Base-by-base conservation (phyloP, 2,329 filamentous ascomycete species). In the Calonectria honghensis region DNA sequence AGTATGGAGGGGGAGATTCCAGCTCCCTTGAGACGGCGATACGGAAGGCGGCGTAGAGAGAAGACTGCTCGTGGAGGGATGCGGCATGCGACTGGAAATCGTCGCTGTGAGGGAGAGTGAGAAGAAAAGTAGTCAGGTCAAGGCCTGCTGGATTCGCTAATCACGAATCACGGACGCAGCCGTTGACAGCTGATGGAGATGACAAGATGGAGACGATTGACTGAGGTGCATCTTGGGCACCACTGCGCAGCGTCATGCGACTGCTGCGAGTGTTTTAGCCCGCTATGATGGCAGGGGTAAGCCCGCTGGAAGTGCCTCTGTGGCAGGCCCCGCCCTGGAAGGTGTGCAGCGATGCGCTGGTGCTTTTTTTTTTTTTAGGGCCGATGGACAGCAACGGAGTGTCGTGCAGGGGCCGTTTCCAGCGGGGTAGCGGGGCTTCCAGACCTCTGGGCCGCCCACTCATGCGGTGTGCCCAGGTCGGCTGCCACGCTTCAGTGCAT, bases 91-190 rank as follows among this genome's bases (percentile, higher is more conserved):
- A 48, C 14, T 31, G n/a, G 37, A 35, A 41, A 37, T 20, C 39
- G 31, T 39, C 5, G 54, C 24, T 6, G 41, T 59, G 7, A 41
- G 20, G 20, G 18, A 52, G 50, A 73, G 35, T 35, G 27, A 31
- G 52, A 50, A n/a, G 32, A 50, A 54, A 41, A 41, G 31, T 6
- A 65, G 45, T 39, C 39, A 70, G 27, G 78, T 59, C 50, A 45
- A 72, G 76, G 27, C 54, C 32, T 32, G n/a, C 20, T 61, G 45
- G 52, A 72, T 75, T 80, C 78, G 77, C 78, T 76, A 80, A 80
- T 80, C 78, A 77, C 72, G 73, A 80, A 80, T 80, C 78, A 77
- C 72, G 73, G 64, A 35, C 32, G 29, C 66, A 59, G 59, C 68
- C 72, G 75, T 77, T 41, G 65, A 71, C 2, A 10, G 32, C 59